Evolutionary conservation across 768 basidiomycete species (phyloP).

Genomic region (Hericium coralloides): DNA sequence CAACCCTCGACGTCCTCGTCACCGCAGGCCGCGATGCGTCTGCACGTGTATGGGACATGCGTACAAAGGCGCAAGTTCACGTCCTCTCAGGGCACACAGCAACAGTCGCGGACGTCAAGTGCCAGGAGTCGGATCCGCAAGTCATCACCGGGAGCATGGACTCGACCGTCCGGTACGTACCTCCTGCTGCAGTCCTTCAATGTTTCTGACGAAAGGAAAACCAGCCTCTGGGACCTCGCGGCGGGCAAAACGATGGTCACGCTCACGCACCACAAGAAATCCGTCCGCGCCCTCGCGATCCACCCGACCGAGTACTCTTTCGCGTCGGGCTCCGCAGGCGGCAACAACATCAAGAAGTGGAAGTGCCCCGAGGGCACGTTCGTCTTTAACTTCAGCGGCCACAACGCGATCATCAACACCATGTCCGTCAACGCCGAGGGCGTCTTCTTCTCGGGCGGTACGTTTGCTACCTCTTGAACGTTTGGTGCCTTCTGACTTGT

Average conservation of each 20-base stretch:
- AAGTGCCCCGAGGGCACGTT: conserved; percentile 95
- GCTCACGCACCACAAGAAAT: conserved; percentile 99
- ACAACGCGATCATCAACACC: conserved; percentile 97
- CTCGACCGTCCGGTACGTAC: conserved; percentile 75
- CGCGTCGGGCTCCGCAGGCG: conserved; percentile 92
- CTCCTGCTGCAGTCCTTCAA: background rate
- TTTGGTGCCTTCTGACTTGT: background rate
- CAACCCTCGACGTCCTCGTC: conserved; percentile 91
- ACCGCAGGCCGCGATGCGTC: conserved; percentile 95
- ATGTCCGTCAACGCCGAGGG: conserved; percentile 90
- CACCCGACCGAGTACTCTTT: conserved; percentile 97
- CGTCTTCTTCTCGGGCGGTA: conserved; percentile 95
- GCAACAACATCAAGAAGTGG: conserved; percentile 99
- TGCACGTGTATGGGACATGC: conserved; percentile 99
- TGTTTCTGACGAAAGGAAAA: background rate
- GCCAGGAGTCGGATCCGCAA: conserved; percentile 95
- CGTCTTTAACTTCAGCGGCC: conserved; percentile 93
- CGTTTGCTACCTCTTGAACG: conserved; percentile 17
- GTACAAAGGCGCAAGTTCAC: conserved; percentile 93
- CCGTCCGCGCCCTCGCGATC: conserved; percentile 86
- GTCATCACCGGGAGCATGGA: conserved; percentile 99
- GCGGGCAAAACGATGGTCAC: conserved; percentile 96
- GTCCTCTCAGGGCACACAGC: conserved; percentile 89
- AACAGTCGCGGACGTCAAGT: conserved; percentile 92
- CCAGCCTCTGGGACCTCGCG: conserved; percentile 91